Conservation (phyloP, 148 eudicot species). For the Rhododendron ovatum region DNA sequence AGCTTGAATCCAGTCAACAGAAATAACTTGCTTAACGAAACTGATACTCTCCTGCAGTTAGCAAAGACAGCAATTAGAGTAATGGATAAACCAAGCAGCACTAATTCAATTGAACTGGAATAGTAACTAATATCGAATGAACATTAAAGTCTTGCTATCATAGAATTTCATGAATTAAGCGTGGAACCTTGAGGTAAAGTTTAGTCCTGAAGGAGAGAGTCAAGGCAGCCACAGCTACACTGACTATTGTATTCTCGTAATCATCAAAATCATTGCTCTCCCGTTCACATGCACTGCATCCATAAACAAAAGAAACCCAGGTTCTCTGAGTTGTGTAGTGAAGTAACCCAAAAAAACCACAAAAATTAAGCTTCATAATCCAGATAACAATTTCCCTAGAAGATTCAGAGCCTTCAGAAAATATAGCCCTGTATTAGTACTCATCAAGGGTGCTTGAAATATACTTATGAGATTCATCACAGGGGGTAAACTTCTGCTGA, state of each 20-base stretch:
- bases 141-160: neutral
- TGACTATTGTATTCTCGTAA: slow-evolving; percentile 32
- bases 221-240: slow-evolving; percentile 59
- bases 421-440: neutral
- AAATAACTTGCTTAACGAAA: slow-evolving; percentile 51
- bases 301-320: slow-evolving; percentile 1
- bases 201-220: slow-evolving; percentile 53
- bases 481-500: neutral
- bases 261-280: slow-evolving; percentile 39
- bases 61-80: slow-evolving; percentile 17
- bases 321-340: neutral
- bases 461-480: neutral
- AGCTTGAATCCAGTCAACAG: slow-evolving; percentile 44
- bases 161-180: neutral
- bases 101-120: neutral
- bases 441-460: neutral
- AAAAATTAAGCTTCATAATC: neutral
- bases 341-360: neutral
- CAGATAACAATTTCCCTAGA: neutral
- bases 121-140: neutral
- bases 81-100: slow-evolving; percentile 2
- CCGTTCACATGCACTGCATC: slow-evolving; percentile 27
- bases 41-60: slow-evolving; percentile 48
- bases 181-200: slow-evolving; percentile 39
- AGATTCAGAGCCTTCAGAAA: neutral